Conservation (phyloP, 2,329 filamentous ascomycete genomes). For the Sphaerulina vaccinii region DNA sequence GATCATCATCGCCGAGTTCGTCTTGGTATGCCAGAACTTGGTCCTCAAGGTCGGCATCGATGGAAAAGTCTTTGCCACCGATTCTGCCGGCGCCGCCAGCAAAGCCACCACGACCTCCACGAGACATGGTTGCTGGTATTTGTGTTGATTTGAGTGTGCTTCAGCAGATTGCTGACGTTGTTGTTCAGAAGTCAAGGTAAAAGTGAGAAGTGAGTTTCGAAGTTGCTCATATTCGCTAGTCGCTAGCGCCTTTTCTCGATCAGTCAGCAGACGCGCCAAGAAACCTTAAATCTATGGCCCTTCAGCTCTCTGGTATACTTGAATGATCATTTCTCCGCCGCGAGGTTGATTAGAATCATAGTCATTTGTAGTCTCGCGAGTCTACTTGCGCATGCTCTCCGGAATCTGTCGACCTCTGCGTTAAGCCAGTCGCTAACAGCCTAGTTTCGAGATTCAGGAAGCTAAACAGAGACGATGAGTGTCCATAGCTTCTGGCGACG, state of each 20-base stretch:
- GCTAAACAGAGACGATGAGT: too few species aligned
- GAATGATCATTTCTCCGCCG: too few species aligned
- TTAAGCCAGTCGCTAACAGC: too few species aligned
- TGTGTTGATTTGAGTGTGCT: neutral
- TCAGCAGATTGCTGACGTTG: neutral
- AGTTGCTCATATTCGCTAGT: neutral
- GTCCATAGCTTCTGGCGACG: too few species aligned
- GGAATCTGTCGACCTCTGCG: too few species aligned
- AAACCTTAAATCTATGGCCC: too few species aligned
- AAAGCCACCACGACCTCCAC: conserved; percentile 17
- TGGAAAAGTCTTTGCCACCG: conserved; percentile 22
- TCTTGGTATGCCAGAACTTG: conserved; percentile 20
- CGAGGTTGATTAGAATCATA: too few species aligned
- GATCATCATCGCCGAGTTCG: conserved; percentile 16
- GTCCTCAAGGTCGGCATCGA: conserved; percentile 26
- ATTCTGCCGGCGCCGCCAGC: conserved; percentile 18
- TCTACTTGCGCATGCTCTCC: too few species aligned
- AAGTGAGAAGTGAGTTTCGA: neutral
- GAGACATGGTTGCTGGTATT: conserved; percentile 16
- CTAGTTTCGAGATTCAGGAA: too few species aligned
- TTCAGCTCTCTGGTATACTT: too few species aligned
- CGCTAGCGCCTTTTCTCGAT: neutral
- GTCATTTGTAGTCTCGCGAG: too few species aligned
- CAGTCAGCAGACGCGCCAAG: too few species aligned
- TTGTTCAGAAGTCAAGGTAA: neutral